Evolutionary conservation across 2,329 filamentous ascomycete species (phyloP), one percentile per base, ranked within the genome.

Genomic region (Penicillium polonicum): DNA sequence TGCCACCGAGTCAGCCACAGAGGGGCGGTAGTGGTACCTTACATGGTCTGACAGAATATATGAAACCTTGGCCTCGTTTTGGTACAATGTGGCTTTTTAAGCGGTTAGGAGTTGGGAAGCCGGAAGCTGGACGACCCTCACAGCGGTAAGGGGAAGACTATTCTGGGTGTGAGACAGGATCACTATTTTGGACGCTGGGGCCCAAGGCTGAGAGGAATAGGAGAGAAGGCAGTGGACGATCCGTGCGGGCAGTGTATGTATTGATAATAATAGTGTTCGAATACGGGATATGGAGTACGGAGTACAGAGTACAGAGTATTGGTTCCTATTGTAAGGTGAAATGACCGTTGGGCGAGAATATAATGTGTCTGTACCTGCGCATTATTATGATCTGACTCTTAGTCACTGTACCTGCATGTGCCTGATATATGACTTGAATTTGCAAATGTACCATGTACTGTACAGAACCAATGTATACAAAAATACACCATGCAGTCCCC

Each of bases 121-220:
- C 4, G 35, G 42, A 38, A 38, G 19, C 6, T 46, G 8, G 17
- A 39, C 7, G 35, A 41, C 49, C 55, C 55, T 57, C 49, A 53
- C 49, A 15, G 55, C 55, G 35, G 54, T 46, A 57, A 52, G 54
- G 42, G 46, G 53, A 58, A 35, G 48, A 44, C 56, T 56, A 59
- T 50, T 60, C 44, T 50, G 21, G 51, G 35, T 45, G 48, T 57
- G 49, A 57, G 55, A 57, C 48, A 53, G 48, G 27, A 25, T 41
- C n/a, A 51, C 46, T 55, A 44, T 51, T 51, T 51, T 33, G 13
- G 29, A 51, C 23, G 39, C 29, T 25, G 46, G 42, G 29, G 19
- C 36, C 38, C 25, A 49, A 45, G 46, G 29, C 45, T 19, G 45
- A 49, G 39, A 25, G 29, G 25, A 33, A 49, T 27, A 42, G 36